These are phyloP conservation scores for Dioscorea zingiberensis DNA, from an alignment of 106 monocot species.

Conservation along the genomic window DNA sequence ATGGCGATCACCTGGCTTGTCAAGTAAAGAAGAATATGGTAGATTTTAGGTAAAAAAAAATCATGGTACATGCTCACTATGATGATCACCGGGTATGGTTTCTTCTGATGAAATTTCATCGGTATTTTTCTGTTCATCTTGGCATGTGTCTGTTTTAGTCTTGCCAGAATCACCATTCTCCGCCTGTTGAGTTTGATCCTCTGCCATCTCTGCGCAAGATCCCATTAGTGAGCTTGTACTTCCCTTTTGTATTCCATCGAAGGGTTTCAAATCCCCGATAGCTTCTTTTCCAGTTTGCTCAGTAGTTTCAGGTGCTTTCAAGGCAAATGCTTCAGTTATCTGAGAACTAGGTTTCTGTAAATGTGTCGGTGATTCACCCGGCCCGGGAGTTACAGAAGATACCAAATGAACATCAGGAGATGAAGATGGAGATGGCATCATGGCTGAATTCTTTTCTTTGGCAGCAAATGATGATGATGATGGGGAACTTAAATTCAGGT, in stretches of 20 bases:
- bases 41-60: background rate
- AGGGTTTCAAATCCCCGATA: constrained; percentile 16
- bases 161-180: constrained; percentile 26
- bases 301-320: constrained; percentile 7
- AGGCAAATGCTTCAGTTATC: constrained; percentile 14
- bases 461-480: constrained; percentile 20
- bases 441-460: background rate
- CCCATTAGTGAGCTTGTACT: constrained; percentile 14
- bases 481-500: constrained; percentile 42
- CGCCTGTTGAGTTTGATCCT: constrained; percentile 2
- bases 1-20: background rate
- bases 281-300: constrained; percentile 7
- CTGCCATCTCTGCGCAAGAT: constrained; percentile 11
- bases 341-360: constrained; percentile 2
- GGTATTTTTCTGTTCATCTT: constrained; percentile 6
- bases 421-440: constrained; percentile 9
- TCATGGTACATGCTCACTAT: constrained; percentile 23
- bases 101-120: constrained; percentile 30
- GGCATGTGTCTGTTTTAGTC: constrained; percentile 6
- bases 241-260: constrained; percentile 13
- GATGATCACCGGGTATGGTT: constrained; percentile 20
- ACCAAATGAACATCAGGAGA: constrained; percentile 17
- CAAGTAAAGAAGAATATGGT: background rate
- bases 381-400: constrained; percentile 13
- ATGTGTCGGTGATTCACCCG: constrained; percentile 7